Evolutionary conservation across 2,329 filamentous ascomycete genomes (phyloP).

Genomic region (Trichoderma hamatum): DNA sequence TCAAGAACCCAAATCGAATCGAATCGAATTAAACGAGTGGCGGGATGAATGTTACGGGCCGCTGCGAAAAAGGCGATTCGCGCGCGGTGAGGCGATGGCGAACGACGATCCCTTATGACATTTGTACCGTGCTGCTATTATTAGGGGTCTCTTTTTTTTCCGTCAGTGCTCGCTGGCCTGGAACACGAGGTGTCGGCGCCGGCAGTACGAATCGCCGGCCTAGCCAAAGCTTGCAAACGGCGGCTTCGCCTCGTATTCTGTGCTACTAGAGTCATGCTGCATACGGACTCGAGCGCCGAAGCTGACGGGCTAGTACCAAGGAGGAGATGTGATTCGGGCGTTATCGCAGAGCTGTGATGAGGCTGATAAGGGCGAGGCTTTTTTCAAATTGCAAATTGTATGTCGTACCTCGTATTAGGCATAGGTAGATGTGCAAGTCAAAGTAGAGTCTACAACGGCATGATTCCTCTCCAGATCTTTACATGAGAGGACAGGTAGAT

Average conservation of each 20-base stretch:
- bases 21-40: constrained; percentile 29
- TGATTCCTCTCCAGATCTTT: too few relatives aligned
- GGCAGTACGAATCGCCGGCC: constrained; percentile 29
- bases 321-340: constrained; percentile 10
- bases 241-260: constrained; percentile 14
- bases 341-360: neutral
- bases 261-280: neutral
- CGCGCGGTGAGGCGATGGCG: constrained; percentile 27
- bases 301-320: constrained; percentile 17
- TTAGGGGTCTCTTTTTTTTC: constrained; percentile 16
- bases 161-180: neutral
- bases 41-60: constrained; percentile 12
- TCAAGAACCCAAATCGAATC: neutral
- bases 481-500: too few relatives aligned
- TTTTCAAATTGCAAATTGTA: neutral
- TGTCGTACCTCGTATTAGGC: too few relatives aligned
- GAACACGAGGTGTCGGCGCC: constrained; percentile 28
- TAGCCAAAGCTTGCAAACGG: constrained; percentile 1
- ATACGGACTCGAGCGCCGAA: neutral
- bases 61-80: constrained; percentile 25
- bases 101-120: constrained; percentile 27
- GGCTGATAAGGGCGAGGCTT: constrained; percentile 1
- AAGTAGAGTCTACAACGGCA: neutral
- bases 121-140: constrained; percentile 22
- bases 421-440: neutral